Evolutionary conservation across 768 basidiomycete species (phyloP), one percentile per base, ranked within the genome.

Genomic region (Serendipita sp.): DNA sequence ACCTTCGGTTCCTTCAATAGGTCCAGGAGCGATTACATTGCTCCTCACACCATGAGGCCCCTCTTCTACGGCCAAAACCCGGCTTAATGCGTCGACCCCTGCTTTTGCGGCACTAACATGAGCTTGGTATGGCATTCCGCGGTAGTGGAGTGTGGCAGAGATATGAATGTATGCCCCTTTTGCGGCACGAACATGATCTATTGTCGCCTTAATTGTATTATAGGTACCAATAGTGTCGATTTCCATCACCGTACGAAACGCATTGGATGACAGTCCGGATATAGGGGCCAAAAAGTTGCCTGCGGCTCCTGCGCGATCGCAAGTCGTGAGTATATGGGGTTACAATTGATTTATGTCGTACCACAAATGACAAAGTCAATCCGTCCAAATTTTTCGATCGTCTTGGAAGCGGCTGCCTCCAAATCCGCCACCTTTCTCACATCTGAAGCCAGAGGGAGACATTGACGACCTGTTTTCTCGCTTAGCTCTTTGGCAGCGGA

Each of bases 321-420:
- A 23, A 23, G 23, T 23, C 23, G 23, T 23, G 23, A 23, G 23
- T 23, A 23, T 23, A 23, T 23, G 23, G 23, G 23, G 23, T 23
- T 23, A 2, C 48, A 2, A 58, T 41, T 13, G 32, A 34, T 18
- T 13, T 58, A 30, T 34, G 2, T 75, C 79, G 65, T 73, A 89
- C 92, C 92, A 71, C 91, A 92, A 64, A 97, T 89, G 62, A 97
- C 94, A 72, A 90, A 95, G 75, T 99, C 94, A 66, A 99, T 91
- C 68, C 79, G 79, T 0, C 94, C 93, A 71, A 88, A 93, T 68
- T 78, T 79, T 67, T 84, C 81, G 16, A 93, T 81, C 0, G 89
- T 82, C 71, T 83, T 80, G 32, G 82, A 74, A 18, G 90, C 94
- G 3, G 95, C 95, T 4, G 79, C 81, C 66, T 81, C 78, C 44